A percentile compares a stretch with the other conserved stretches of the same genome.
These are phyloP conservation scores for Moricandia arvensis DNA, from an alignment of 345 rosid species.

Conservation along the genomic window DNA sequence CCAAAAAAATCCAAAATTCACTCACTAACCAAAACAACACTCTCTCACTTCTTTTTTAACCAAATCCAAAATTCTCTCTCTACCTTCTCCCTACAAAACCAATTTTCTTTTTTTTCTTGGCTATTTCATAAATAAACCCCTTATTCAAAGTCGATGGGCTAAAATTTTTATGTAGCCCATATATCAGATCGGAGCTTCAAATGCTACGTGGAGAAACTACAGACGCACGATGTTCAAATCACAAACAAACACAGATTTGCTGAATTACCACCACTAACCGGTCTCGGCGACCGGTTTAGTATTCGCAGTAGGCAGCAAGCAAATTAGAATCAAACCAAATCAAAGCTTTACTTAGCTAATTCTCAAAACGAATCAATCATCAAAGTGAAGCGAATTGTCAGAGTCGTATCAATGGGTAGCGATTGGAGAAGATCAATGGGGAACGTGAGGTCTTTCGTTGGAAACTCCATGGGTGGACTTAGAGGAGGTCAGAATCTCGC, in stretches of 20 bases:
- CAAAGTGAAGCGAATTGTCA: background rate
- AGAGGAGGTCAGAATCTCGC: slow-evolving; percentile 72
- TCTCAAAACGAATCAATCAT: background rate
- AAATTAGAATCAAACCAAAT: slow-evolving; percentile 24
- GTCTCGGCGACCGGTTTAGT: slow-evolving; percentile 17
- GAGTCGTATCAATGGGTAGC: slow-evolving; percentile 43
- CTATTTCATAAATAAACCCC: no score
- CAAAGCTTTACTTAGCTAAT: background rate
- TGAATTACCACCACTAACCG: slow-evolving; percentile 3
- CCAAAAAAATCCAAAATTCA: no score
- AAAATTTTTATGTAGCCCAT: background rate
- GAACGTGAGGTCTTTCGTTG: slow-evolving; percentile 63
- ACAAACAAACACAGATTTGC: background rate
- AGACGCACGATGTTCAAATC: slow-evolving; percentile 10
- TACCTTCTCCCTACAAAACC: no score
- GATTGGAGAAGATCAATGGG: slow-evolving; percentile 68
- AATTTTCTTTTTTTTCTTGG: no score
- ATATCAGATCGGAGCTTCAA: background rate
- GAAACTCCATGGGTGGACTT: slow-evolving; percentile 84
- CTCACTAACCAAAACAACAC: no score
- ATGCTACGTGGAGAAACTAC: slow-evolving; percentile 12
- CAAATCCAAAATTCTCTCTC: no score
- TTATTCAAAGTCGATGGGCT: background rate
- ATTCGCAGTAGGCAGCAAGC: slow-evolving; percentile 23
- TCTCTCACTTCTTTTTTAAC: no score